Percentiles rank a stretch among this genome's conserved stretches.
Evolutionary conservation across 192 early-diverging fungal genomes (phyloP).

Genomic region (Mortierella alpina): DNA sequence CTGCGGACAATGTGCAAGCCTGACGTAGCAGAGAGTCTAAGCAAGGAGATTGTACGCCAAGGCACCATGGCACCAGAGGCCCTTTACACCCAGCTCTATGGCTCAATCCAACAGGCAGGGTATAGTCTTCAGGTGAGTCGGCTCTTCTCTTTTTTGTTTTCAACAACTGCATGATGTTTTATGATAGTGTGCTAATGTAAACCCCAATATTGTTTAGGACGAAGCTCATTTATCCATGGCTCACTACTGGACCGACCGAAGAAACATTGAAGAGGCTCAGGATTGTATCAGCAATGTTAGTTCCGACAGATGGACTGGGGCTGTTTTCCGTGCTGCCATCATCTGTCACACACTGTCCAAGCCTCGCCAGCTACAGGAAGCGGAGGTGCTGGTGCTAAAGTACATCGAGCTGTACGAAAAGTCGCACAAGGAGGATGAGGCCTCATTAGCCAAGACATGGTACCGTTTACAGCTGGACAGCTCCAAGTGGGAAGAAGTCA

Average conservation of each 20-base stretch:
- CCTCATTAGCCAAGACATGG: slow-evolving; percentile 25
- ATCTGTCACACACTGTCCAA: slow-evolving; percentile 28
- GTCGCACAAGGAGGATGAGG: not conserved
- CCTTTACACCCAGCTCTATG: slow-evolving; percentile 42
- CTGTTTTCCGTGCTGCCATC: slow-evolving; percentile 28
- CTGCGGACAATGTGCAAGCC: slow-evolving; percentile 32
- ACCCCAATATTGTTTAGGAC: slow-evolving; percentile 16
- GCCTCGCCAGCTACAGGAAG: slow-evolving; percentile 40
- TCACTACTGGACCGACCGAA: slow-evolving; percentile 27
- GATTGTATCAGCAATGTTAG: slow-evolving; percentile 32
- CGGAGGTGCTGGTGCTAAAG: slow-evolving; percentile 26
- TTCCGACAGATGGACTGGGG: slow-evolving; percentile 4
- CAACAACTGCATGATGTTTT: not conserved
- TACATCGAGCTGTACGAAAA: slow-evolving; percentile 10
- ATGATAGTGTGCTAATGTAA: not conserved
- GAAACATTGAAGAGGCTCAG: slow-evolving; percentile 32
- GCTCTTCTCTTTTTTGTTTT: too few relatives aligned
- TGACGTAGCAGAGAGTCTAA: slow-evolving; percentile 11
- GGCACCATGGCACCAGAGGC: slow-evolving; percentile 38
- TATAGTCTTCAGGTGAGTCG: slow-evolving; percentile 26
- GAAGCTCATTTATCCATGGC: slow-evolving; percentile 36
- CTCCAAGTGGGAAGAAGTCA: slow-evolving; percentile 47
- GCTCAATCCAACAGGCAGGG: slow-evolving; percentile 35
- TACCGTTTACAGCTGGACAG: slow-evolving; percentile 33
- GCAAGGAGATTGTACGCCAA: slow-evolving; percentile 30